phyloP scores from a whole-genome alignment of 257 asterid genomes.

The Anisodus acutangulus region DNA sequence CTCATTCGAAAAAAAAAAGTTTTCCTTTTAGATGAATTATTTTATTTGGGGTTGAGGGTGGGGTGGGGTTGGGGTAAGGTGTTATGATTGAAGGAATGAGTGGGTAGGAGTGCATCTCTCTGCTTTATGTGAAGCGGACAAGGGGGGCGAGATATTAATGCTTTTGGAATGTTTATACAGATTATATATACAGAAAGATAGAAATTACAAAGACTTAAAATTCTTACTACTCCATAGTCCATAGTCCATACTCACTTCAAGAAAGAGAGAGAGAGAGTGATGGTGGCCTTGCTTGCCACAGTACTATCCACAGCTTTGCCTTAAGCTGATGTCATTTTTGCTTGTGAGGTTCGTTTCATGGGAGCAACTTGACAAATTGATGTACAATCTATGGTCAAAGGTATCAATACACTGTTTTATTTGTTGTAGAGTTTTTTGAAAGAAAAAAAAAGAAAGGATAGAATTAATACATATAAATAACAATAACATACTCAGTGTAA shows the following conservation, averaged over 20 bases:
- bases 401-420: neutral
- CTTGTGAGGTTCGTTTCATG: conserved; percentile 22
- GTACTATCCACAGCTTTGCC: neutral
- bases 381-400: neutral
- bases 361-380: conserved; percentile 20
- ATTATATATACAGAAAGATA: neutral
- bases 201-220: neutral
- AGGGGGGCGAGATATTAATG: conserved; percentile 69
- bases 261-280: neutral
- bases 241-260: neutral
- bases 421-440: neutral
- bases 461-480: too few species aligned
- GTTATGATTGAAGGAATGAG: conserved; percentile 50
- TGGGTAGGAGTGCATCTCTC: conserved; percentile 55
- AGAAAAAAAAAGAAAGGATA: too few species aligned
- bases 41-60: neutral
- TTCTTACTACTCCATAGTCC: neutral
- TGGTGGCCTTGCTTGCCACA: conserved; percentile 3
- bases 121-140: conserved; percentile 62
- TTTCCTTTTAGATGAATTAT: neutral
- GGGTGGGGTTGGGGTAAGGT: neutral
- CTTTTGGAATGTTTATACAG: conserved; percentile 45
- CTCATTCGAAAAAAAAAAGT: too few species aligned
- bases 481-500: too few species aligned
- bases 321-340: conserved; percentile 18